A percentile compares a stretch with the other conserved stretches of the same genome.
phyloP scores from a whole-genome alignment of 2,329 filamentous ascomycete species.

The Trichophyton simii region DNA sequence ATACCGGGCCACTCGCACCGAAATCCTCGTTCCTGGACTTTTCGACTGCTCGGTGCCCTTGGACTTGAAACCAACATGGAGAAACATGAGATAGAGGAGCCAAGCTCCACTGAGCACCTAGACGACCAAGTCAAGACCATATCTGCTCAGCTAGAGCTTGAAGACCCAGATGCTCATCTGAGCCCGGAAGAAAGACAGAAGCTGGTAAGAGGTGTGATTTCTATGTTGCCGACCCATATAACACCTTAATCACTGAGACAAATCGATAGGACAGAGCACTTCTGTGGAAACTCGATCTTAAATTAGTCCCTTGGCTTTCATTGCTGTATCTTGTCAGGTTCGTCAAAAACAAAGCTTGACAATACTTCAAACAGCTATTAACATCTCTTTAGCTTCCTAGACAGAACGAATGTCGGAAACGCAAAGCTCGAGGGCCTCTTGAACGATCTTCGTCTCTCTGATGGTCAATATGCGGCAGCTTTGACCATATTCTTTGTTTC shows the following conservation, averaged over 20 bases:
- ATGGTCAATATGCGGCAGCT: conserved; percentile 26
- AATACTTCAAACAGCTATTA: not conserved
- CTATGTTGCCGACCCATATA: not conserved
- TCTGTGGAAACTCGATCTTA: conserved; percentile 34
- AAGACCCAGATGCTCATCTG: conserved; percentile 2
- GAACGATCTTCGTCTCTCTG: conserved; percentile 18
- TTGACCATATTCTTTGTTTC: conserved; percentile 32
- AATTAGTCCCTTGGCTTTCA: conserved; percentile 36
- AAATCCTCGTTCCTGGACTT: not conserved
- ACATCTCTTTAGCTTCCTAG: conserved; percentile 8
- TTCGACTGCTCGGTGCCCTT: not conserved
- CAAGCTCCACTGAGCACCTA: not conserved
- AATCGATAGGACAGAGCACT: conserved; percentile 30
- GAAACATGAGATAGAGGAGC: not conserved
- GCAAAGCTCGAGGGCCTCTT: conserved; percentile 23
- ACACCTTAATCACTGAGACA: not conserved
- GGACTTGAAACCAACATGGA: not conserved
- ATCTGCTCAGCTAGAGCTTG: not conserved
- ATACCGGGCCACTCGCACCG: not conserved
- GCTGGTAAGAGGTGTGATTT: conserved; percentile 35
- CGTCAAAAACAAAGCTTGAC: not conserved
- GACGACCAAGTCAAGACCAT: not conserved
- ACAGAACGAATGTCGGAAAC: conserved; percentile 29
- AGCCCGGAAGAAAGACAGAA: conserved; percentile 46
- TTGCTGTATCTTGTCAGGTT: conserved; percentile 32